A percentile compares a stretch with the other conserved stretches of the same genome.
Evolutionary conservation across 495 filamentous ascomycete species (phyloP).

Genomic region (Penicillium psychrofluorescens): DNA sequence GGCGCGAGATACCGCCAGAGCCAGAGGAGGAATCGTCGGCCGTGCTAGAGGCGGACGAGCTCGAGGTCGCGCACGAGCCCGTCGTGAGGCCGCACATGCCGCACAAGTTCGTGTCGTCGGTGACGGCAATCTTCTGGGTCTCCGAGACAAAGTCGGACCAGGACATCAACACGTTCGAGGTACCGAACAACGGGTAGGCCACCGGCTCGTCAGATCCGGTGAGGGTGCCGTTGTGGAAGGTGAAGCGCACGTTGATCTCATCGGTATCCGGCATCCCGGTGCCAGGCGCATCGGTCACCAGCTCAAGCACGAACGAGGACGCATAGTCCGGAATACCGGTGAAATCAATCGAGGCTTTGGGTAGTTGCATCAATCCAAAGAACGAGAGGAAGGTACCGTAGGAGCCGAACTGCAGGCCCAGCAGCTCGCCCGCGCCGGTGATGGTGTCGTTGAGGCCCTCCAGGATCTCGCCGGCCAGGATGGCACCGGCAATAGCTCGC

Average conservation of each 20-base stretch:
- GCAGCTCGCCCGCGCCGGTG: conserved; percentile 19
- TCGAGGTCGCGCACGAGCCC: conserved; percentile 21
- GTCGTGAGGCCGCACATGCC: conserved; percentile 34
- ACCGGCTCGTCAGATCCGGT: conserved; percentile 17
- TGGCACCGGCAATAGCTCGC: conserved; percentile 41
- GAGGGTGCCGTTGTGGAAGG: conserved; percentile 47
- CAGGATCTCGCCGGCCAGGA: conserved; percentile 37
- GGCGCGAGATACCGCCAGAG: conserved; percentile 29
- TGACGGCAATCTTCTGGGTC: conserved; percentile 34
- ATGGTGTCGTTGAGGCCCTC: conserved; percentile 39
- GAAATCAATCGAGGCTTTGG: conserved; percentile 28
- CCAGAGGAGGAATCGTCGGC: conserved; percentile 5
- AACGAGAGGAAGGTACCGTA: conserved; percentile 43
- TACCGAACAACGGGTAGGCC: conserved; percentile 40
- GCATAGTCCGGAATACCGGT: conserved; percentile 45
- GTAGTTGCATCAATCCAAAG: conserved; percentile 41
- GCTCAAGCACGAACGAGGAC: conserved; percentile 43
- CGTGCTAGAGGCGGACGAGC: conserved; percentile 2
- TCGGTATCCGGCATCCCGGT: conserved; percentile 23
- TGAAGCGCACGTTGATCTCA: conserved; percentile 39
- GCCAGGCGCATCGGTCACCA: conserved; percentile 37
- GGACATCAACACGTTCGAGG: conserved; percentile 17
- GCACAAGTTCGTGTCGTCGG: conserved; percentile 36
- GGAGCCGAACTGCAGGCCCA: conserved; percentile 39
- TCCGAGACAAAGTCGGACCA: conserved; percentile 34